A percentile compares a stretch with the other conserved stretches of the same genome.
Conservation (phyloP, 2,329 filamentous ascomycete genomes). For the Drechslerella dactyloides region DNA sequence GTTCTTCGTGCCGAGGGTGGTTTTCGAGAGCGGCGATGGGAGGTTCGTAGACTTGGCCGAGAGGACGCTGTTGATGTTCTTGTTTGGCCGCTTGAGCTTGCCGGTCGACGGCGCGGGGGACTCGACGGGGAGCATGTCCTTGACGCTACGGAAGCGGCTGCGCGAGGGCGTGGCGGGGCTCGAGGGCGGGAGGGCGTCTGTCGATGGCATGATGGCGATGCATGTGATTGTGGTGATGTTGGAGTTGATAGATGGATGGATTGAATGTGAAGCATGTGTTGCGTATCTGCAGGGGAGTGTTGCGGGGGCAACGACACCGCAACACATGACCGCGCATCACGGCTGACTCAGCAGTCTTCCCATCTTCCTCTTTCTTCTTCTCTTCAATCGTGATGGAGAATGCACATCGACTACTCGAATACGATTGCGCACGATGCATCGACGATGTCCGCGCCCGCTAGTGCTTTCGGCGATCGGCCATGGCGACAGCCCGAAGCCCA, state of each 20-base stretch:
- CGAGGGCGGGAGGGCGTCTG: constrained; percentile 3
- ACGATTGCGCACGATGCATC: too few species aligned
- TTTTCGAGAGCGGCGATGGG: constrained; percentile 15
- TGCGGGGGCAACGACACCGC: constrained; percentile 49
- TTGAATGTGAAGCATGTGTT: constrained; percentile 9
- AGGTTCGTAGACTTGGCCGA: constrained; percentile 26
- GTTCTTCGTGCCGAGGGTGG: constrained; percentile 12
- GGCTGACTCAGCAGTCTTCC: not conserved
- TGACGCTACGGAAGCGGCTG: constrained; percentile 34
- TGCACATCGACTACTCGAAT: too few species aligned
- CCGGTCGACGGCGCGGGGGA: not conserved
- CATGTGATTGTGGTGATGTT: constrained; percentile 3
- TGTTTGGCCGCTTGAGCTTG: constrained; percentile 36
- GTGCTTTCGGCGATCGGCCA: too few species aligned
- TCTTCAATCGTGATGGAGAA: not conserved
- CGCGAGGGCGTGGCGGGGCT: constrained; percentile 27
- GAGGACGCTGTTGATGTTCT: constrained; percentile 21
- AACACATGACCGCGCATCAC: constrained; percentile 41
- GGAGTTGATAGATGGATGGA: constrained; percentile 2
- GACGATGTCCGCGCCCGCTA: too few species aligned
- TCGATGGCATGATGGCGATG: not conserved
- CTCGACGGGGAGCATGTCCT: constrained; percentile 28
- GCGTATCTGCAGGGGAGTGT: constrained; percentile 20
- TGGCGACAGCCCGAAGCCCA: constrained; percentile 28
- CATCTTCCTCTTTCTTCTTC: not conserved